Percentiles rank a stretch among this genome's conserved stretches.
These are phyloP conservation scores for Tulasnella sp. DNA, from an alignment of 768 basidiomycete genomes.

Conservation along the genomic window DNA sequence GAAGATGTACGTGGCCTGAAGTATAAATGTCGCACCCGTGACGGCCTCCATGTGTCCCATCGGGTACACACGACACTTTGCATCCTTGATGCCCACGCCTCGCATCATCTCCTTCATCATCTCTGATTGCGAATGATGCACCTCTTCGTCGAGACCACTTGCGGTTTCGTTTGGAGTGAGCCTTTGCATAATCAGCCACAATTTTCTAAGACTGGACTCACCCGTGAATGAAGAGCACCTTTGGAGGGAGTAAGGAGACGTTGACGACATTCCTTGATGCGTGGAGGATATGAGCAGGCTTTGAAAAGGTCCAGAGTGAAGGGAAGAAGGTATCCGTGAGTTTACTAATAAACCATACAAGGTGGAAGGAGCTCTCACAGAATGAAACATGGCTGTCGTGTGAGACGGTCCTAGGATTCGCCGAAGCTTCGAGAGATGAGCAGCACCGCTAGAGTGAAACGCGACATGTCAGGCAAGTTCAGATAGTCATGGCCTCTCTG, in stretches of 20 bases:
- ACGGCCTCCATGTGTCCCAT: conserved; percentile 19
- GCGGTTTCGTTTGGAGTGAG: no score
- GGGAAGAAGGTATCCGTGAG: neutral
- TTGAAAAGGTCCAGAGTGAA: neutral
- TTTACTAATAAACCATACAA: no score
- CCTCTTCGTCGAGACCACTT: conserved; percentile 21
- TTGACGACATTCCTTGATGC: conserved; percentile 20
- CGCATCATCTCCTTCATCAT: conserved; percentile 21
- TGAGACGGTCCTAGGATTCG: conserved; percentile 19
- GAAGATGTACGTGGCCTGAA: neutral
- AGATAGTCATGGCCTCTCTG: conserved; percentile 10
- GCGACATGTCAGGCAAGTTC: conserved; percentile 14
- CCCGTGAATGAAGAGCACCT: conserved; percentile 21
- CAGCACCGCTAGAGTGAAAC: conserved; percentile 15
- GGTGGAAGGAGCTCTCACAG: conserved; percentile 11
- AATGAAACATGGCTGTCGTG: conserved; percentile 19
- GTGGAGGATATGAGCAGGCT: conserved; percentile 21
- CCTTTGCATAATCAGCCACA: no score
- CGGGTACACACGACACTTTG: conserved; percentile 14
- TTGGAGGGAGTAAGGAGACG: conserved; percentile 17
- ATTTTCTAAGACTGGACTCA: neutral
- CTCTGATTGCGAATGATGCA: conserved; percentile 19
- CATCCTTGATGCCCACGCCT: conserved; percentile 18
- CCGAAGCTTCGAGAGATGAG: conserved; percentile 19
- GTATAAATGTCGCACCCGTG: conserved; percentile 9